Percentiles rank a stretch among this genome's conserved stretches.
Evolutionary conservation across 495 filamentous ascomycete genomes (phyloP).

Genomic region (Pyrenula aspistea): DNA sequence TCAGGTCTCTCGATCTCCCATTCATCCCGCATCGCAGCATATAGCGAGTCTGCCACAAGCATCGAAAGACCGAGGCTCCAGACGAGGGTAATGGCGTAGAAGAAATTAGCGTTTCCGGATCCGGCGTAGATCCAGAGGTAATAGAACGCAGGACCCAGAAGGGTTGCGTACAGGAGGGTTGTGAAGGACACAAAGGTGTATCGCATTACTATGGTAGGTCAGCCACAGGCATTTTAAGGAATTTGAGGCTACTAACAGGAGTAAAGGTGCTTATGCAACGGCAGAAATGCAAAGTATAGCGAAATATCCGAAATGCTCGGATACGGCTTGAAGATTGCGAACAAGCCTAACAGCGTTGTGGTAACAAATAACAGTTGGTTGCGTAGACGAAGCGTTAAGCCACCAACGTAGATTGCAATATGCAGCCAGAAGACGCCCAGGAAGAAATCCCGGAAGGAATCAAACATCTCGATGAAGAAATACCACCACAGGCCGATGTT

Average conservation of each 20-base stretch:
- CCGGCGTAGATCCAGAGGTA: slow-evolving; percentile 98
- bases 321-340: slow-evolving; percentile 91
- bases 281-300: slow-evolving; percentile 69
- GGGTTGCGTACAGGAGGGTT: slow-evolving; percentile 70
- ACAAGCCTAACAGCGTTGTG: slow-evolving; percentile 70
- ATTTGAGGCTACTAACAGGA: slow-evolving; percentile 45
- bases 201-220: slow-evolving; percentile 55
- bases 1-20: slow-evolving; percentile 89
- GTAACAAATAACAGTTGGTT: slow-evolving; percentile 78
- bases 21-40: slow-evolving; percentile 82
- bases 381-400: slow-evolving; percentile 66
- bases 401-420: slow-evolving; percentile 75
- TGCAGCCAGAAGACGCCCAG: slow-evolving; percentile 97
- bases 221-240: slow-evolving; percentile 1
- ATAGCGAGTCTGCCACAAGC: slow-evolving; percentile 71
- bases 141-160: slow-evolving; percentile 91
- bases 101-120: slow-evolving; percentile 97
- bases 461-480: slow-evolving; percentile 99
- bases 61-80: slow-evolving; percentile 84
- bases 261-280: slow-evolving; percentile 89
- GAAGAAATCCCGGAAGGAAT: slow-evolving; percentile 95
- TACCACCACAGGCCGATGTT: slow-evolving; percentile 99
- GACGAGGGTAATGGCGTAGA: slow-evolving; percentile 96
- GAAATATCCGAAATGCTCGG: slow-evolving; percentile 81
- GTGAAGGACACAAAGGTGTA: slow-evolving; percentile 81